A percentile compares a stretch with the other conserved stretches of the same genome.
These are phyloP conservation scores for Blastomyces silverae DNA, from an alignment of 2,329 filamentous ascomycete genomes.

Conservation along the genomic window DNA sequence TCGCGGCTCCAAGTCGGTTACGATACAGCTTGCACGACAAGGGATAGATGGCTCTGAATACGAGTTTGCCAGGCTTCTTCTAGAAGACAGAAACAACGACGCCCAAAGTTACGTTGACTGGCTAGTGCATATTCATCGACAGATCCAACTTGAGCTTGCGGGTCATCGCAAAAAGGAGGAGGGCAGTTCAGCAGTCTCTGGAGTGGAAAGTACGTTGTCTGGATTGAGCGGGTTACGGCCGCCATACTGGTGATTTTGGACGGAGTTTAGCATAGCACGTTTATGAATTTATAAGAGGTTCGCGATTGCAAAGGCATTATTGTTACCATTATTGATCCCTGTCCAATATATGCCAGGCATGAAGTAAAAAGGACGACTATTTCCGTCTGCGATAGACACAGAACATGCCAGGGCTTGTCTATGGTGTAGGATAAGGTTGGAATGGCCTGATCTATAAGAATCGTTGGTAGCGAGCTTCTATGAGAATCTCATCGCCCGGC, in stretches of 20 bases:
- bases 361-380: no score
- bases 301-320: not conserved
- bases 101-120: conserved; percentile 98
- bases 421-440: no score
- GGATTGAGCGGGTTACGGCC: conserved; percentile 43
- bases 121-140: conserved; percentile 90
- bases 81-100: conserved; percentile 96
- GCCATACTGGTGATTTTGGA: conserved; percentile 40
- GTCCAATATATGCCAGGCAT: no score
- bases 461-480: no score
- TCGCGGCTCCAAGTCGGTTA: conserved; percentile 79
- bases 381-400: no score
- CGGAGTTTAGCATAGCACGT: conserved; percentile 9
- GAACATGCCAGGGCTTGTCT: no score
- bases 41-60: conserved; percentile 92
- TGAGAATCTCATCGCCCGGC: no score
- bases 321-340: not conserved
- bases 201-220: conserved; percentile 38
- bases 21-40: conserved; percentile 84
- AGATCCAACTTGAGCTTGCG: conserved; percentile 76
- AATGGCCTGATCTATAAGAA: no score
- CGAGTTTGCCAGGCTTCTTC: conserved; percentile 83
- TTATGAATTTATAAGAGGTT: conserved; percentile 11
- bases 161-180: conserved; percentile 47
- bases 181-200: conserved; percentile 25